A percentile compares a stretch with the other conserved stretches of the same genome.
phyloP scores from a whole-genome alignment of 2,329 filamentous ascomycete species.

The Fragosphaeria purpurea region DNA sequence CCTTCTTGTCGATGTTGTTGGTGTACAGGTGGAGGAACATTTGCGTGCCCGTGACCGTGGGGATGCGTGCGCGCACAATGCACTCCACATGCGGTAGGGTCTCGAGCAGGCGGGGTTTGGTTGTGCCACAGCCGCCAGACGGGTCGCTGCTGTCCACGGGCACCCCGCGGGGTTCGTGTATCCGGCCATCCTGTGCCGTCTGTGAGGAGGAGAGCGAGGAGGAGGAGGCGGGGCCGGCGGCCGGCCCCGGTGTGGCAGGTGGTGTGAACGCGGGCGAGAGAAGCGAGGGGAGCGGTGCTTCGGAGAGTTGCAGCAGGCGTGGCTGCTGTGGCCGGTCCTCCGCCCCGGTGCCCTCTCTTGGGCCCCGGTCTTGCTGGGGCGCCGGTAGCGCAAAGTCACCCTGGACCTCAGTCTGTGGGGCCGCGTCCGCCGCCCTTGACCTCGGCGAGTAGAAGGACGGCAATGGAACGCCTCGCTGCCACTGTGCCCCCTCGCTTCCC shows the following conservation, averaged over 20 bases:
- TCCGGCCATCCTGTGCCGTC: conserved; percentile 12
- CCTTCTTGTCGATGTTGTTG: conserved; percentile 88
- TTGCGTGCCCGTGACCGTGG: conserved; percentile 80
- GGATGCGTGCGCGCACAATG: conserved; percentile 87
- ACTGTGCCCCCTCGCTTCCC: no score
- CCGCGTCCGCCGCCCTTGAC: not conserved
- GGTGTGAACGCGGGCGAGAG: conserved; percentile 82
- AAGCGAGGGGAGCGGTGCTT: conserved; percentile 51
- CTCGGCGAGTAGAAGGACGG: not conserved
- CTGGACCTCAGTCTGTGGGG: not conserved
- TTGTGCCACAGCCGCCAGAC: conserved; percentile 49
- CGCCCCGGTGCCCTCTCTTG: no score
- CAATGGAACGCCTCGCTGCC: not conserved
- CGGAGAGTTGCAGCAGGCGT: not conserved
- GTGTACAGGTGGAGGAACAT: conserved; percentile 96
- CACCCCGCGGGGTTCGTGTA: conserved; percentile 36
- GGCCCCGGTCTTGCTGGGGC: not conserved
- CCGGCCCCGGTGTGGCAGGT: conserved; percentile 51
- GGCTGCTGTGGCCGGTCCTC: not conserved
- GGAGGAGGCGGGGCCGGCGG: conserved; percentile 20
- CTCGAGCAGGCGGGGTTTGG: conserved; percentile 62
- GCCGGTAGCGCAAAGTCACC: not conserved
- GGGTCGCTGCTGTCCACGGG: conserved; percentile 51
- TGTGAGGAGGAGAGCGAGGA: not conserved
- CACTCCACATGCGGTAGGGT: conserved; percentile 80